Evolutionary conservation across 148 eudicot genomes (phyloP).

Genomic region (Camellia sinensis): DNA sequence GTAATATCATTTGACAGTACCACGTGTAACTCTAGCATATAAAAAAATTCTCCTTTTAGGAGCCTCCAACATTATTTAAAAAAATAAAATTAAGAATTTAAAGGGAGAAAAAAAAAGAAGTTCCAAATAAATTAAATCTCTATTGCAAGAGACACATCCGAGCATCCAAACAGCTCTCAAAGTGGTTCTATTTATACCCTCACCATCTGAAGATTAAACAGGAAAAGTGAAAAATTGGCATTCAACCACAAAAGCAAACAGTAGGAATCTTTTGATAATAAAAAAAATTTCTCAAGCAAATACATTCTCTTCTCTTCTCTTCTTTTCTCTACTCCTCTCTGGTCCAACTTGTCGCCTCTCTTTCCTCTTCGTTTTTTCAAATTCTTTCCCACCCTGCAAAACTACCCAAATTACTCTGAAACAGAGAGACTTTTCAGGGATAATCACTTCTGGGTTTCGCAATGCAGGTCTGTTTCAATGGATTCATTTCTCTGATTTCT

Average conservation of each 20-base stretch:
- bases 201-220: too few species aligned
- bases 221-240: not conserved
- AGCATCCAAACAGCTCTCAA: not conserved
- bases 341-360: not conserved
- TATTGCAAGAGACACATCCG: too few species aligned
- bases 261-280: too few species aligned
- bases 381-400: not conserved
- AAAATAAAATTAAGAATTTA: too few species aligned
- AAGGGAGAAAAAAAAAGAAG: too few species aligned
- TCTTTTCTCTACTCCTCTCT: not conserved
- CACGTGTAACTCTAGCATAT: too few species aligned
- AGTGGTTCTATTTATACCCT: not conserved
- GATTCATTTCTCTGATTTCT: not conserved
- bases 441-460: not conserved
- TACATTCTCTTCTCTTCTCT: not conserved
- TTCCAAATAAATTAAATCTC: too few species aligned
- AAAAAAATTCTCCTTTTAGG: too few species aligned
- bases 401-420: too few species aligned
- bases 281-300: not conserved
- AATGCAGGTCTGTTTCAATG: conserved; percentile 24
- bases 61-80: too few species aligned
- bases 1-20: too few species aligned
- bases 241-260: not conserved
- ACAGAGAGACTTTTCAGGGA: not conserved
- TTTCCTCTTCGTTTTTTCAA: not conserved